These are phyloP conservation scores for Hyparrhenia diplandra DNA, from an alignment of 176 grass and related monocot genomes.

Conservation along the genomic window DNA sequence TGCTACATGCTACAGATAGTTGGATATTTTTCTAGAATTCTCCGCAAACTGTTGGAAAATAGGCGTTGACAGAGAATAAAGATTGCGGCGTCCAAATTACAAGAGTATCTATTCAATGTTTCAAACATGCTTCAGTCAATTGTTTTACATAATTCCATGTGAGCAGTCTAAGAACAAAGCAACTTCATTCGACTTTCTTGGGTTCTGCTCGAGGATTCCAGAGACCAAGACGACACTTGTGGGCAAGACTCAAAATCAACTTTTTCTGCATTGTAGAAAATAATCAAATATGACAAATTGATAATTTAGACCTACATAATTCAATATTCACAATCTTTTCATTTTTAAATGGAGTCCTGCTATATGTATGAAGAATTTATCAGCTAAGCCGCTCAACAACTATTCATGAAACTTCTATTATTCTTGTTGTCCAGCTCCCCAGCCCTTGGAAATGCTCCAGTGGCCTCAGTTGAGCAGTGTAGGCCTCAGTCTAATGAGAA, in stretches of 20 bases:
- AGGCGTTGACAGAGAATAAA: neutral
- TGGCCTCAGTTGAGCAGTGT: neutral
- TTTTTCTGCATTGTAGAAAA: conserved; percentile 54
- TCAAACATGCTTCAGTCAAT: neutral
- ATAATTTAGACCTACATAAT: neutral
- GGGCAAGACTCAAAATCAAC: conserved; percentile 66
- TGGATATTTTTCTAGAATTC: neutral
- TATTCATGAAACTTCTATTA: neutral
- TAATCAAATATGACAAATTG: neutral
- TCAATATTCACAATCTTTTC: neutral
- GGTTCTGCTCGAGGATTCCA: conserved; percentile 63
- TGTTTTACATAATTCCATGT: neutral
- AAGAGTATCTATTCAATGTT: neutral
- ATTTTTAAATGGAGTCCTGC: neutral
- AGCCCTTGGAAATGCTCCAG: neutral
- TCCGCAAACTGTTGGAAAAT: neutral
- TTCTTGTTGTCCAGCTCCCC: neutral
- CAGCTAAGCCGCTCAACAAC: too few relatives aligned
- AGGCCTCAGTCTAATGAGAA: neutral
- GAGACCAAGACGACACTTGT: conserved; percentile 73
- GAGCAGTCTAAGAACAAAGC: neutral
- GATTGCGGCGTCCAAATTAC: neutral
- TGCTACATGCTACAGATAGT: neutral
- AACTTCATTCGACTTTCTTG: conserved; percentile 34
- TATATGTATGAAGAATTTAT: neutral